Evolutionary conservation across 202 grass and related monocot genomes (phyloP).

Genomic region (Panicum hallii): DNA sequence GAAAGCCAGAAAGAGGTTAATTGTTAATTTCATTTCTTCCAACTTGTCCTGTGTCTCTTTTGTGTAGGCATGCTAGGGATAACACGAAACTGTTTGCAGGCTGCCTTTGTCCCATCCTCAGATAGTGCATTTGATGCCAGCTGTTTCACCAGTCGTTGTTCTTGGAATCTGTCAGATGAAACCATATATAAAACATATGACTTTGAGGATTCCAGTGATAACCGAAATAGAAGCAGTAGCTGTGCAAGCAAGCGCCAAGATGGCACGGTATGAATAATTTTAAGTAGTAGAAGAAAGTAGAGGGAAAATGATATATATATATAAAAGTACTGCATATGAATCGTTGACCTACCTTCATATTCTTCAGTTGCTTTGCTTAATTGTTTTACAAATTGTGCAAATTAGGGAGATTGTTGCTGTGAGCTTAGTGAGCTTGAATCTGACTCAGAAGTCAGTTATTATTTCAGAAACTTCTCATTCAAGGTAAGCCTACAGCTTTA

Average conservation of each 20-base stretch:
- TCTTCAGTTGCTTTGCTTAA: constrained; percentile 40
- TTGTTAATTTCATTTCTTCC: constrained; percentile 1
- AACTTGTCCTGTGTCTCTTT: constrained; percentile 24
- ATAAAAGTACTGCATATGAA: neutral
- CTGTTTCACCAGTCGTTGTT: constrained; percentile 97
- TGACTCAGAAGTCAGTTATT: constrained; percentile 81
- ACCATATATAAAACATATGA: constrained; percentile 87
- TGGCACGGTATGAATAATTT: constrained; percentile 65
- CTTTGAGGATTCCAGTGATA: constrained; percentile 87
- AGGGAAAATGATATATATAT: neutral
- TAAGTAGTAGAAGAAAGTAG: neutral
- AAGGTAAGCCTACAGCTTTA: constrained; percentile 72
- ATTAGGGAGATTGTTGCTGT: constrained; percentile 70
- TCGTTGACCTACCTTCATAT: constrained; percentile 17
- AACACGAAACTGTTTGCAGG: constrained; percentile 65
- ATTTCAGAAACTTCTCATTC: constrained; percentile 98
- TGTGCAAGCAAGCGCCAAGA: constrained; percentile 92
- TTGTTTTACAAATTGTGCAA: constrained; percentile 36
- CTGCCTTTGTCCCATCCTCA: constrained; percentile 89
- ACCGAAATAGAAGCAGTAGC: constrained; percentile 90
- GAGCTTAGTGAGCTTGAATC: constrained; percentile 84
- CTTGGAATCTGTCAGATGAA: constrained; percentile 94
- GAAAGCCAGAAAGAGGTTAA: neutral
- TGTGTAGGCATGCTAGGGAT: constrained; percentile 32
- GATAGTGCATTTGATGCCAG: constrained; percentile 92